Evolutionary conservation across 352 stramenopile species (phyloP).

Genomic region (Poterioochromonas sp.): DNA sequence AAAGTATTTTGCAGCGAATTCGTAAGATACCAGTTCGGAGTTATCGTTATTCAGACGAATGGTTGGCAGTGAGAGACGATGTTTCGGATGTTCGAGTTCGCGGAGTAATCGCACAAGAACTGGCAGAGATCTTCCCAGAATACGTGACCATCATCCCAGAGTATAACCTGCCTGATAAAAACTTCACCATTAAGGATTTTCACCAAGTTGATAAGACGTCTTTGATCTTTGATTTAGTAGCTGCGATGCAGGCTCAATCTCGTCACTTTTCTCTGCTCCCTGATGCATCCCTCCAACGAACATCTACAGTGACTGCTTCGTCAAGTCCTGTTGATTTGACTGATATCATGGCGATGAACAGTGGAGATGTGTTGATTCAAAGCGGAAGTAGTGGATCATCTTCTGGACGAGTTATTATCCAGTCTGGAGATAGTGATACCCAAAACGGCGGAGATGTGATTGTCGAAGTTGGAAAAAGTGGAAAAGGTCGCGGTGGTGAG

Average conservation of each 20-base stretch:
- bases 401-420: background rate
- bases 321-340: background rate
- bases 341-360: background rate
- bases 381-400: background rate
- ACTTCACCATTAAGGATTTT: conserved; percentile 74
- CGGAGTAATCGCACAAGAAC: conserved; percentile 83
- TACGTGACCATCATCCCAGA: conserved; percentile 68
- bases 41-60: conserved; percentile 79
- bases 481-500: background rate
- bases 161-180: conserved; percentile 70
- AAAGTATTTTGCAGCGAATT: conserved; percentile 73
- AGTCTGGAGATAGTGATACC: background rate
- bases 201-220: conserved; percentile 84
- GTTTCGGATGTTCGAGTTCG: conserved; percentile 51
- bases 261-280: conserved; percentile 17
- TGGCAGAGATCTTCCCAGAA: conserved; percentile 76
- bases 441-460: background rate
- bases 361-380: background rate
- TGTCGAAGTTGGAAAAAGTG: background rate
- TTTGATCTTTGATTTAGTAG: conserved; percentile 76
- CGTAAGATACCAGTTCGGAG: conserved; percentile 70
- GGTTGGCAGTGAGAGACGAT: conserved; percentile 65
- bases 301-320: background rate
- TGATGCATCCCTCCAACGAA: background rate
- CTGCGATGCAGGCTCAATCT: conserved; percentile 70